A percentile compares a stretch with the other conserved stretches of the same genome.
Conservation (phyloP, 2,329 filamentous ascomycete species). For the Pseudocercospora macadamiae region DNA sequence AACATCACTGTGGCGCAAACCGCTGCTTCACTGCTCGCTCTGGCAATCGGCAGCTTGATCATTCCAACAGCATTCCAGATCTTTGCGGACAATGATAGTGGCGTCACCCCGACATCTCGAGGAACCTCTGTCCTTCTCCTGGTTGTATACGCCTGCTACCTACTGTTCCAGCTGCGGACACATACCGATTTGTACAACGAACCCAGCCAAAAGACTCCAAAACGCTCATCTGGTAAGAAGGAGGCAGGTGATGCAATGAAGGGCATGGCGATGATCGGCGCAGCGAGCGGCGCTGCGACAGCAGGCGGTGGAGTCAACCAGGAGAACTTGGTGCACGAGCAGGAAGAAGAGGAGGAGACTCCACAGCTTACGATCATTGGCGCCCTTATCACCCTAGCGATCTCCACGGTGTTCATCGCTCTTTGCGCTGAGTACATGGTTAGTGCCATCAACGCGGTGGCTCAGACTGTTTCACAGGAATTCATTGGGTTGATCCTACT, state of each 20-base stretch:
- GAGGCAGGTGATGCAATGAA: constrained; percentile 53
- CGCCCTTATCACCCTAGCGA: constrained; percentile 69
- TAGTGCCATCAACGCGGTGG: constrained; percentile 60
- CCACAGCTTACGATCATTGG: constrained; percentile 74
- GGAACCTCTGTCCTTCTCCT: constrained; percentile 80
- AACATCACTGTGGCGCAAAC: constrained; percentile 92
- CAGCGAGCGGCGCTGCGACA: constrained; percentile 54
- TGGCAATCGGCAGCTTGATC: constrained; percentile 80
- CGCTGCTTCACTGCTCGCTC: constrained; percentile 75
- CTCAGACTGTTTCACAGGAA: constrained; percentile 56
- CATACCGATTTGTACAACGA: constrained; percentile 79
- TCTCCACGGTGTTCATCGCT: constrained; percentile 78
- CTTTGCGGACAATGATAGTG: constrained; percentile 39
- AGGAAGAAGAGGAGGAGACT: constrained; percentile 65
- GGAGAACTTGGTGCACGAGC: constrained; percentile 49
- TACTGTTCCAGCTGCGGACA: constrained; percentile 89
- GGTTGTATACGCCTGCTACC: constrained; percentile 79
- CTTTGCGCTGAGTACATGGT: constrained; percentile 73
- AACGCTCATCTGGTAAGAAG: constrained; percentile 50
- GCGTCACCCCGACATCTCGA: constrained; percentile 58
- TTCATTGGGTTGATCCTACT: constrained; percentile 67
- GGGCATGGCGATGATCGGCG: constrained; percentile 58
- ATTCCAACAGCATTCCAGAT: constrained; percentile 85
- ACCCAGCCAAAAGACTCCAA: constrained; percentile 76
- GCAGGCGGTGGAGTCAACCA: constrained; percentile 55